phyloP scores from a whole-genome alignment of 2,329 filamentous ascomycete genomes.

The Monosporascus sp. region DNA sequence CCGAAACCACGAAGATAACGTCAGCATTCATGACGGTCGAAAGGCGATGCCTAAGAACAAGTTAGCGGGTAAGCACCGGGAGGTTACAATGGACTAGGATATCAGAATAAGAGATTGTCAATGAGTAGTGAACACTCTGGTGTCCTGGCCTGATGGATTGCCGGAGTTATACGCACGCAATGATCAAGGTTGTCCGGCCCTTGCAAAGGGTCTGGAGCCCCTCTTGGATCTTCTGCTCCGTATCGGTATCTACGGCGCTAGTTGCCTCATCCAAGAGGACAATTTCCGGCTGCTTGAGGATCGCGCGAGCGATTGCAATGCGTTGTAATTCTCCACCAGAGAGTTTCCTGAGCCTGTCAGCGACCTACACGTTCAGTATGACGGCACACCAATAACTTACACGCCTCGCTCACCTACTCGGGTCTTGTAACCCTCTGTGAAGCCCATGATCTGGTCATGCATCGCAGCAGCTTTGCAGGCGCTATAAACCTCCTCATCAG shows the following conservation, averaged over 20 bases:
- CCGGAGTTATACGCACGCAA: constrained; percentile 39
- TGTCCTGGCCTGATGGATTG: neutral
- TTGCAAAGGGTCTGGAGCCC: constrained; percentile 54
- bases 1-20: constrained; percentile 59
- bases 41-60: constrained; percentile 50
- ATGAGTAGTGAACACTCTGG: neutral
- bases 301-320: constrained; percentile 63
- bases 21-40: constrained; percentile 69
- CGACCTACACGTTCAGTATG: neutral
- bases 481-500: constrained; percentile 43
- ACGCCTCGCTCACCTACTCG: constrained; percentile 49
- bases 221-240: constrained; percentile 61
- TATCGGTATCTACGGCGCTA: constrained; percentile 68
- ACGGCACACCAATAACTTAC: constrained; percentile 21
- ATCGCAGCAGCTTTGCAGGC: constrained; percentile 50
- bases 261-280: constrained; percentile 77
- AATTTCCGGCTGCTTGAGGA: constrained; percentile 69
- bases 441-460: constrained; percentile 48
- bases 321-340: constrained; percentile 64
- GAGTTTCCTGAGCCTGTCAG: constrained; percentile 42
- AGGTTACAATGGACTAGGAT: neutral
- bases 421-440: constrained; percentile 48
- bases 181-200: constrained; percentile 61
- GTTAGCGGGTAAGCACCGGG: constrained; percentile 8
- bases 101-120: neutral